Evolutionary conservation across 2,329 filamentous ascomycete genomes (phyloP), one percentile per base, ranked within the genome.

Genomic region (Alternaria brassicae): DNA sequence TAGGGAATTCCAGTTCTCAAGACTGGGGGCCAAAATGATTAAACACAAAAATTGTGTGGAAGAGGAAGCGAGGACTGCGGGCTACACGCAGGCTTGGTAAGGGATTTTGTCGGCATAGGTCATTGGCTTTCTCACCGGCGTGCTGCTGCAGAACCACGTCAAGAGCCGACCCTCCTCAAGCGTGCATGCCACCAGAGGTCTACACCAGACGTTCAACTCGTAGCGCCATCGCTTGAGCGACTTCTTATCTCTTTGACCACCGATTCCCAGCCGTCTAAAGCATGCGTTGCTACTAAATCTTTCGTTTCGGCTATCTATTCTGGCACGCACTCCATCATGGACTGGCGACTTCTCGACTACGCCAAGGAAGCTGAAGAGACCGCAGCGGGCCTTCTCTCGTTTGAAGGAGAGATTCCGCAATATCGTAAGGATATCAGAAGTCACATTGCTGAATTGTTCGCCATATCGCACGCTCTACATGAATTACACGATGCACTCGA

Each of bases 371-470:
- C 83, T 61, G 82, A 86, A 69, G 83, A 86, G 48, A 80, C 83
- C 63, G 84, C 83, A 50, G 78, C 80, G 51, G 81, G 80, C 56
- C 80, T 88, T 60, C 77, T 78, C 60, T 69, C 75, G 40, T 85
- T 87, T 71, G 76, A 83, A 50, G 77, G 78, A 56, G 79, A 81
- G 63, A 80, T 87, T 48, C 81, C 83, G 7, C 79, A 84, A 52
- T 76, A 82, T 66, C 78, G 81, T 32, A 80, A 82, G 30, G 82
- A 85, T 41, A 84, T 88, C 65, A 84, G 84, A 23, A 78, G 78
- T 30, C 73, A 84, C 27, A 83, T 88, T 52, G 80, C 82, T 54
- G 80, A 85, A 60, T 79, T 88, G 23, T 86, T 84, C 68, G 79
- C 80, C 51, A 83, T 88, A 70, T 84, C 83, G 56, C 78, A 81